Conservation (phyloP, 2,329 filamentous ascomycete species). For the Ceratocystis papillata region DNA sequence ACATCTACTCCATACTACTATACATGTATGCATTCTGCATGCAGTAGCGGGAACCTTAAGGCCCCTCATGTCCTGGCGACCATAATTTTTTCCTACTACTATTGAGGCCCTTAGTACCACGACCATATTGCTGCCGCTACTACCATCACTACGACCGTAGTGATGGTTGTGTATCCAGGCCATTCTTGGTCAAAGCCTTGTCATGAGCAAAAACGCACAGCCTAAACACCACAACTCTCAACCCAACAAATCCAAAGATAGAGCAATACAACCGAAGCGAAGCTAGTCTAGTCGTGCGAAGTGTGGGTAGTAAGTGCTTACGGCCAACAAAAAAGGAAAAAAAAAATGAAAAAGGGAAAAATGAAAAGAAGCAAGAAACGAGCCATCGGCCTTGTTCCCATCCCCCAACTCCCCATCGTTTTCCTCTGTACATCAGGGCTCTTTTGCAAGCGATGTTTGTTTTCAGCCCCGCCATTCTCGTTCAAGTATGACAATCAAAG, state of each 20-base stretch:
- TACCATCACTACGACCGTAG: neutral
- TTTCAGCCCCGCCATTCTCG: neutral
- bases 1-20: neutral
- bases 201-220: too few species aligned
- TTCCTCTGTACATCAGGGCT: neutral
- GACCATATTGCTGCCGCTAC: neutral
- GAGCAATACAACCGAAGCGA: neutral
- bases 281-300: neutral
- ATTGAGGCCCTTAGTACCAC: neutral
- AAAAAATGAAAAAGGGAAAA: neutral
- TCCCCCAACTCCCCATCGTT: neutral
- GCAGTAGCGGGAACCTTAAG: neutral
- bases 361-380: neutral
- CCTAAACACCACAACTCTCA: too few species aligned
- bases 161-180: neutral
- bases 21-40: neutral
- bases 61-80: neutral
- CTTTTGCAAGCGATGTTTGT: too few species aligned
- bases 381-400: neutral
- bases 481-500: neutral
- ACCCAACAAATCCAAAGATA: too few species aligned
- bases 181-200: neutral
- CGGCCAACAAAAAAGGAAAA: neutral
- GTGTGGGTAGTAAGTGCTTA: neutral
- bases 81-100: neutral